Evolutionary conservation across 805 yeast species (phyloP).

Genomic region (Naumovozyma castellii): DNA sequence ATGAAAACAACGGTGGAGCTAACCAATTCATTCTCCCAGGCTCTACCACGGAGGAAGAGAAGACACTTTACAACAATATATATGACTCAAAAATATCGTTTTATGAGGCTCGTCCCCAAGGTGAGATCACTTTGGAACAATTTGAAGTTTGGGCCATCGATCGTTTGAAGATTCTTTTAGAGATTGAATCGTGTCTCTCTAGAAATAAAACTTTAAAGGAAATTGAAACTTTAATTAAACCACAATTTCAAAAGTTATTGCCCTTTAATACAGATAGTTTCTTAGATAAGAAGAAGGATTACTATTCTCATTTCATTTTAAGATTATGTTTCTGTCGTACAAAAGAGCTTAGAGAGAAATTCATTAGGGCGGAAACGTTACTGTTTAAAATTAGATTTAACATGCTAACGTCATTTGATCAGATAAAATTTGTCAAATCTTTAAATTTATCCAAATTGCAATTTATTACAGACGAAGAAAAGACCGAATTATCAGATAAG

Average conservation of each 20-base stretch:
- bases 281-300: constrained; percentile 75
- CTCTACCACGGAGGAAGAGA: constrained; percentile 24
- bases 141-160: constrained; percentile 96
- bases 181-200: constrained; percentile 66
- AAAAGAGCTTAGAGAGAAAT: constrained; percentile 73
- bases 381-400: constrained; percentile 68
- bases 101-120: constrained; percentile 66
- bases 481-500: constrained; percentile 36
- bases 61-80: constrained; percentile 29
- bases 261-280: constrained; percentile 42
- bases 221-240: constrained; percentile 53
- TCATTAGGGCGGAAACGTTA: constrained; percentile 63
- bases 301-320: constrained; percentile 81
- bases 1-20: constrained; percentile 15
- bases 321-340: constrained; percentile 83
- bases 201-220: constrained; percentile 59
- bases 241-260: constrained; percentile 51
- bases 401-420: constrained; percentile 54
- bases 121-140: constrained; percentile 83
- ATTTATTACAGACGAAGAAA: constrained; percentile 55
- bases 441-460: constrained; percentile 62
- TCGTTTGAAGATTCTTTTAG: constrained; percentile 70
- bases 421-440: constrained; percentile 54
- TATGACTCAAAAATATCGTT: constrained; percentile 61
- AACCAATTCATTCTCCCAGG: constrained; percentile 19